phyloP scores from a whole-genome alignment of 2,329 filamentous ascomycete species.

The Aspergillus latus region DNA sequence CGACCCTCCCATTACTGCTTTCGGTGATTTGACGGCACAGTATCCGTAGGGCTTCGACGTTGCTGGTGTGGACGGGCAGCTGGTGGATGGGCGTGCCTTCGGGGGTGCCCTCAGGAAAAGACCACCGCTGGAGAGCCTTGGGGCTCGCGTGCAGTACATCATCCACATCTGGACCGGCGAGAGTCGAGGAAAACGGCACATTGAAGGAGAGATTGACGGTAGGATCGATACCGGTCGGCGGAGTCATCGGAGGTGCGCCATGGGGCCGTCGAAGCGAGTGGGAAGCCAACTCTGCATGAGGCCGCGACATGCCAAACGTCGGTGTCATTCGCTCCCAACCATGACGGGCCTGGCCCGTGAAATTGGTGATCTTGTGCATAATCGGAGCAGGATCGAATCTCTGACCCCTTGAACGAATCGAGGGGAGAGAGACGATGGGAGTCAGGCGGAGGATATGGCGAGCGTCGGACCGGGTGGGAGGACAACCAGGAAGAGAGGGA shows the following conservation, averaged over 20 bases:
- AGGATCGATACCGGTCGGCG: conserved; percentile 70
- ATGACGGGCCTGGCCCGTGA: conserved; percentile 65
- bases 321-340: conserved; percentile 68
- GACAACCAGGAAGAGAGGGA: conserved; percentile 11
- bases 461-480: conserved; percentile 12
- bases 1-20: conserved; percentile 65
- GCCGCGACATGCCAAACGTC: conserved; percentile 62
- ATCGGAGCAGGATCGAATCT: conserved; percentile 28
- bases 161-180: conserved; percentile 88
- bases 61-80: conserved; percentile 86
- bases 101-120: conserved; percentile 81
- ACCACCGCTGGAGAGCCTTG: conserved; percentile 87
- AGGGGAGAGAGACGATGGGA: conserved; percentile 33
- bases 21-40: conserved; percentile 81
- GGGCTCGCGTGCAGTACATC: conserved; percentile 91
- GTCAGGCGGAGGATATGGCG: conserved; percentile 23
- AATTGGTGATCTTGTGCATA: conserved; percentile 70
- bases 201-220: conserved; percentile 95
- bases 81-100: conserved; percentile 84
- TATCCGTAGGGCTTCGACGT: conserved; percentile 74
- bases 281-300: conserved; percentile 56
- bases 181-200: conserved; percentile 89
- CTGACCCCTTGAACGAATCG: conserved; percentile 36
- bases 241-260: conserved; percentile 54
- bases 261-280: conserved; percentile 58